phyloP scores from a whole-genome alignment of 2,329 filamentous ascomycete species.

The Sporothrix humicola region DNA sequence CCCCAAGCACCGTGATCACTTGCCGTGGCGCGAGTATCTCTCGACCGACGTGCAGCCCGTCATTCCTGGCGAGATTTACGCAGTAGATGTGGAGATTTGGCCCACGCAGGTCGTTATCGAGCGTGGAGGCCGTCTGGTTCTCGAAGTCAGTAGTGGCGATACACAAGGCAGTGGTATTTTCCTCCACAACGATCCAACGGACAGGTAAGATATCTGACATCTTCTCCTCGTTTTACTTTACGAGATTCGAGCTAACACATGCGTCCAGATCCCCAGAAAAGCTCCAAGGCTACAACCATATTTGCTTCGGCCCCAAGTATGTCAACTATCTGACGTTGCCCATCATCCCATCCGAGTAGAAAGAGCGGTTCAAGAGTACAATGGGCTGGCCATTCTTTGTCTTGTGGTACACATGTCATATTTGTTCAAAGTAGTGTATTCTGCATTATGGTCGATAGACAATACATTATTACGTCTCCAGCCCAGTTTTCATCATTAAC shows the following conservation, averaged over 20 bases:
- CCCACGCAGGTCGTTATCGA: slow-evolving; percentile 64
- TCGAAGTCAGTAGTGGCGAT: slow-evolving; percentile 62
- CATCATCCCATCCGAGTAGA: slow-evolving; percentile 50
- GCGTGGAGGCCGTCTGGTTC: slow-evolving; percentile 57
- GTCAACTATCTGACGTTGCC: slow-evolving; percentile 61
- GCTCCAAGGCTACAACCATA: slow-evolving; percentile 62
- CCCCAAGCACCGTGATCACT: slow-evolving; percentile 57
- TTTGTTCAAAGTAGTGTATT: too few species aligned
- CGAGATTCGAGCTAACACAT: background rate
- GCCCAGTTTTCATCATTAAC: too few species aligned
- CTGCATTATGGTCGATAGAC: too few species aligned
- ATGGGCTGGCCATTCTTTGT: too few species aligned
- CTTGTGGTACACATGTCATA: too few species aligned
- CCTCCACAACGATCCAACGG: slow-evolving; percentile 56
- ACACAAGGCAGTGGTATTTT: slow-evolving; percentile 66
- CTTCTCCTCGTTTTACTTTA: background rate
- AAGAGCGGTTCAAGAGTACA: too few species aligned
- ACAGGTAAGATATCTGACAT: slow-evolving; percentile 44
- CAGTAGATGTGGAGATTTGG: slow-evolving; percentile 68
- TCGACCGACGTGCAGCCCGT: slow-evolving; percentile 62
- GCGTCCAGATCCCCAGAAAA: slow-evolving; percentile 47
- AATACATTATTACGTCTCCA: too few species aligned
- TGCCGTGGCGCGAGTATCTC: slow-evolving; percentile 65
- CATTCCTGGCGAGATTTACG: slow-evolving; percentile 60
- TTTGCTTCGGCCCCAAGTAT: slow-evolving; percentile 57